Conservation (phyloP, 2,329 filamentous ascomycete genomes). For the Microascus cirrosus region DNA sequence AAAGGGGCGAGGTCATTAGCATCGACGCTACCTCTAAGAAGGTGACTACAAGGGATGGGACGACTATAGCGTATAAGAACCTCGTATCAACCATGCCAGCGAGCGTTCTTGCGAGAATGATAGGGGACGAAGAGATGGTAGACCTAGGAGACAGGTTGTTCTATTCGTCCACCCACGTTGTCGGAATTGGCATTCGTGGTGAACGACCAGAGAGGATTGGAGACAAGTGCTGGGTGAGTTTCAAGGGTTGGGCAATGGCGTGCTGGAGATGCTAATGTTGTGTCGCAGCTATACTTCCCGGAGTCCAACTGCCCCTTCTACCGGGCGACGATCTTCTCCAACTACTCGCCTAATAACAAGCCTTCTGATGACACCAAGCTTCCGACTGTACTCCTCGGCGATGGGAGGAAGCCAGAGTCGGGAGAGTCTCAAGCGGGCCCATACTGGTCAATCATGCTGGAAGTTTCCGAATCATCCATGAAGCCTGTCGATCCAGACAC, state of each 20-base stretch:
- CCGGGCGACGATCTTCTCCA: conserved; percentile 98
- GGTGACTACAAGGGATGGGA: conserved; percentile 74
- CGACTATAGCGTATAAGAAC: conserved; percentile 81
- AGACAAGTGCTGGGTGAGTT: conserved; percentile 91
- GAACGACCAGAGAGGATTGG: conserved; percentile 88
- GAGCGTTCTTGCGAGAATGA: conserved; percentile 74
- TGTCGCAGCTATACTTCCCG: conserved; percentile 77
- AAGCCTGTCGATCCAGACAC: conserved; percentile 86
- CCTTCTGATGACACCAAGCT: conserved; percentile 74
- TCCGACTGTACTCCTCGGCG: conserved; percentile 71
- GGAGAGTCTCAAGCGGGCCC: conserved; percentile 71
- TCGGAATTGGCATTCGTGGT: conserved; percentile 90
- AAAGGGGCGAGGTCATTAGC: conserved; percentile 72
- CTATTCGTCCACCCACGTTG: conserved; percentile 95
- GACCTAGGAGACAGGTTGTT: conserved; percentile 80
- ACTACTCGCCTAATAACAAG: conserved; percentile 99
- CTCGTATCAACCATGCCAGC: conserved; percentile 95
- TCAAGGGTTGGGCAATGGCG: conserved; percentile 5
- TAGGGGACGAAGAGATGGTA: conserved; percentile 78
- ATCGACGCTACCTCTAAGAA: conserved; percentile 79
- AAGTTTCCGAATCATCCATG: conserved; percentile 90
- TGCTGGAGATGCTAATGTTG: conserved; percentile 11
- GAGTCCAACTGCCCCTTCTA: conserved; percentile 99
- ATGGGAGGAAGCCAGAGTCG: conserved; percentile 70
- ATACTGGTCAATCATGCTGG: conserved; percentile 99